These are phyloP conservation scores for Fusarium sororula DNA, from an alignment of 2,329 filamentous ascomycete genomes.

Conservation along the genomic window DNA sequence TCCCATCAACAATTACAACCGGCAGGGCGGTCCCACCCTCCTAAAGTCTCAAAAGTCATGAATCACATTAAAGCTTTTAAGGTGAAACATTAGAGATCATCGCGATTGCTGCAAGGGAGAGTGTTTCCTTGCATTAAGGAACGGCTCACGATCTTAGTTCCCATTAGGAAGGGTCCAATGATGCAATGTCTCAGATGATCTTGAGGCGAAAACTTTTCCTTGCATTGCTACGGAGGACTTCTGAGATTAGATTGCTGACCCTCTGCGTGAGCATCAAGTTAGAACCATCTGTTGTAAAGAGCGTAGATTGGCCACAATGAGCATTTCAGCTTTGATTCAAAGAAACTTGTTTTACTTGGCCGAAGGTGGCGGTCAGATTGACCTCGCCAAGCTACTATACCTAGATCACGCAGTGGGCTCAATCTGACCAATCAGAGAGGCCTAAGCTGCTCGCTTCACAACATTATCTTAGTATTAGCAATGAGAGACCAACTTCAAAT, in stretches of 20 bases:
- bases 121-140: not conserved
- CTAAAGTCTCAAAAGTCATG: not conserved
- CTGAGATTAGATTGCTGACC: not conserved
- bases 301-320: not conserved
- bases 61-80: not conserved
- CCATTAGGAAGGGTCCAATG: not conserved
- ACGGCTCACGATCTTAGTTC: not conserved
- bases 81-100: not conserved
- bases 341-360: fast-evolving
- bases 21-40: not conserved
- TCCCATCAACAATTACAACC: not conserved
- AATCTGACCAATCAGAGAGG: not conserved
- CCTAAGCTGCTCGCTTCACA: fast-evolving
- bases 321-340: not conserved
- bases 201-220: not conserved
- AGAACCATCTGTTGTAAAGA: not conserved
- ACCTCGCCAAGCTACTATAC: not conserved
- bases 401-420: not conserved
- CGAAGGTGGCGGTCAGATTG: not conserved
- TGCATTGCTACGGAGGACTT: not conserved
- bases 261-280: not conserved
- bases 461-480: not conserved
- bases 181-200: not conserved
- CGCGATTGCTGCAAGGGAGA: not conserved
- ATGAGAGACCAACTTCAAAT: not conserved